These are phyloP conservation scores for Mycena capillaripes DNA, from an alignment of 768 basidiomycete species.

Conservation along the genomic window DNA sequence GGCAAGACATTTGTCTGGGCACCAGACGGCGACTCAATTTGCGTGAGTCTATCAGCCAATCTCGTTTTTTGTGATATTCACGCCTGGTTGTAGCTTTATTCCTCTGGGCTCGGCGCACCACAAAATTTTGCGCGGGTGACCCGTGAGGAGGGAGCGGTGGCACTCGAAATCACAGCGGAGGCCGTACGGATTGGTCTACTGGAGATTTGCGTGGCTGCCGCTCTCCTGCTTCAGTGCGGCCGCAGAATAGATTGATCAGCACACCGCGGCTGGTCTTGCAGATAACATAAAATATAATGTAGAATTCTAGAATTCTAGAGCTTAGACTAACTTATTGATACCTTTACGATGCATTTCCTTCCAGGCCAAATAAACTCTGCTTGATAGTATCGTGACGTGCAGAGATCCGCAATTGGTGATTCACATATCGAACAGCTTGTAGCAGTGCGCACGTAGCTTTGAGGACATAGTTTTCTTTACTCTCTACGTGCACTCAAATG, in stretches of 20 bases:
- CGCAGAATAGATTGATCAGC: slow-evolving; percentile 63
- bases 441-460: too few species aligned
- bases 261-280: too few species aligned
- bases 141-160: slow-evolving; percentile 49
- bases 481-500: too few species aligned
- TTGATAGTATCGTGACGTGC: too few species aligned
- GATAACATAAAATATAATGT: too few species aligned
- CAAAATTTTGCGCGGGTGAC: slow-evolving; percentile 53
- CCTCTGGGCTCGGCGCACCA: slow-evolving; percentile 37
- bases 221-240: slow-evolving; percentile 63
- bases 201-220: slow-evolving; percentile 60
- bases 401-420: too few species aligned
- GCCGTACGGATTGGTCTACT: slow-evolving; percentile 62
- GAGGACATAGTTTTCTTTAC: too few species aligned
- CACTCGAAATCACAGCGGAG: slow-evolving; percentile 61
- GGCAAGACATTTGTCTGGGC: slow-evolving; percentile 58
- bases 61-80: not conserved
- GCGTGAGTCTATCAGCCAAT: slow-evolving; percentile 41
- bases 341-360: too few species aligned
- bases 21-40: slow-evolving; percentile 48
- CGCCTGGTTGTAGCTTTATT: slow-evolving; percentile 32
- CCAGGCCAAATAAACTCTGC: too few species aligned
- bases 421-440: too few species aligned
- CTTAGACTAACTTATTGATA: too few species aligned
- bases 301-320: too few species aligned